These are phyloP conservation scores for Linnemannia zychae DNA, from an alignment of 192 early-diverging fungal genomes.

Conservation along the genomic window DNA sequence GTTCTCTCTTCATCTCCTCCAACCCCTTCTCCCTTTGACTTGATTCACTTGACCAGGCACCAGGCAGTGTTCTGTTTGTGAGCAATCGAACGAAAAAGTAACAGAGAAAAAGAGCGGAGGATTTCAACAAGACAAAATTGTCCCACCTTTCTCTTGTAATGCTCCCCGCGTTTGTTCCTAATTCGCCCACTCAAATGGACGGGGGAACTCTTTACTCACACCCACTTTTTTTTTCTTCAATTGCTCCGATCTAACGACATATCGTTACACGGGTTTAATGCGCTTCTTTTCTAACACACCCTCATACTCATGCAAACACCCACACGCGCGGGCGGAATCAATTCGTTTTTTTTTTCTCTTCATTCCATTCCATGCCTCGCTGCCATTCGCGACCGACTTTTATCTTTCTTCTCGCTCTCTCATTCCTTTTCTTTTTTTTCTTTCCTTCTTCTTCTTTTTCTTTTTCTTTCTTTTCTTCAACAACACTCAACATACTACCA, in stretches of 20 bases:
- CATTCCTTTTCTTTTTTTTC: not conserved
- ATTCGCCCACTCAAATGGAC: not conserved
- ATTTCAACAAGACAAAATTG: too few species aligned
- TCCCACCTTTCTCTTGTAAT: not conserved
- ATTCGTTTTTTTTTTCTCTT: not conserved
- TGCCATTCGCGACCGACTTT: not conserved
- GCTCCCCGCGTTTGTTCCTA: conserved; percentile 46
- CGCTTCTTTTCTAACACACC: not conserved
- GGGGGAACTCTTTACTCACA: not conserved
- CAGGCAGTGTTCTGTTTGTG: not conserved
- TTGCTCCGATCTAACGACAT: not conserved
- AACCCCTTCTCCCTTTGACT: too few species aligned
- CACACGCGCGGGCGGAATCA: not conserved
- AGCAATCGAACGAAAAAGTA: not conserved
- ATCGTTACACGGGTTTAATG: not conserved
- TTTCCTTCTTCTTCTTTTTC: not conserved
- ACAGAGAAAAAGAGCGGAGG: not conserved
- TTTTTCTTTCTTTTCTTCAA: not conserved
- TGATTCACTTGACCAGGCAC: too few species aligned
- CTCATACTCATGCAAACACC: not conserved
- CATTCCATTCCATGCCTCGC: conserved; percentile 2
- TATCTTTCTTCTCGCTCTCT: not conserved
- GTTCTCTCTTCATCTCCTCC: not conserved
- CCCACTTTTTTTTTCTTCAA: conserved; percentile 12
- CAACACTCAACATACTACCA: not conserved